These are phyloP conservation scores for Ramaria sp. DNA, from an alignment of 768 basidiomycete genomes.

Conservation along the genomic window DNA sequence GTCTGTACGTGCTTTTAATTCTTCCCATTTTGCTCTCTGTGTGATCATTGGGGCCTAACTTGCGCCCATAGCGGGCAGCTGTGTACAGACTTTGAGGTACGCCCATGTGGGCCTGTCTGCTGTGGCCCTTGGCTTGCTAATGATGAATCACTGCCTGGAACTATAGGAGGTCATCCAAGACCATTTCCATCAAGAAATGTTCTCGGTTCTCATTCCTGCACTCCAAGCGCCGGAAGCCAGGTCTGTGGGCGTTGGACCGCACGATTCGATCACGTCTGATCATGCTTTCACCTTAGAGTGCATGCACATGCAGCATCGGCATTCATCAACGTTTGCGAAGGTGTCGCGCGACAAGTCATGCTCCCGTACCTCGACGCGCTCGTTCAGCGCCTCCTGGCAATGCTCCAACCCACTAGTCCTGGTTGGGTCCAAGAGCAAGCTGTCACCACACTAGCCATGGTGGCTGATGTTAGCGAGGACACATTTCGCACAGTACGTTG, in stretches of 20 bases:
- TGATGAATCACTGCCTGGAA: not conserved
- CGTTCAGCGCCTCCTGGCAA: conserved; percentile 51
- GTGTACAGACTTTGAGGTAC: conserved; percentile 79
- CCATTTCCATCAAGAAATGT: conserved; percentile 54
- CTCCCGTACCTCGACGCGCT: conserved; percentile 72
- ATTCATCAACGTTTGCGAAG: conserved; percentile 86
- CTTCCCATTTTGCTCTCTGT: not conserved
- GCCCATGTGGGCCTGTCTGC: conserved; percentile 7
- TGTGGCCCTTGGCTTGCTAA: not conserved
- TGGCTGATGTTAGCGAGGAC: conserved; percentile 73
- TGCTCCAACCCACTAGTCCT: conserved; percentile 48
- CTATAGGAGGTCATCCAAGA: conserved; percentile 68
- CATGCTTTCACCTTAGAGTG: conserved; percentile 39
- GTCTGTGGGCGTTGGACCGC: conserved; percentile 25
- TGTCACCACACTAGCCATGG: conserved; percentile 81
- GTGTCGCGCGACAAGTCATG: conserved; percentile 63
- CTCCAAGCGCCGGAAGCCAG: conserved; percentile 67
- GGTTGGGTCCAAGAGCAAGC: conserved; percentile 80
- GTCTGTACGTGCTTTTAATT: conserved; percentile 42
- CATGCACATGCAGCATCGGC: conserved; percentile 83
- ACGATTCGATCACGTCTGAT: not conserved
- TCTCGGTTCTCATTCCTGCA: conserved; percentile 59
- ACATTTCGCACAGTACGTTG: conserved; percentile 58
- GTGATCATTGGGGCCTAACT: not conserved
- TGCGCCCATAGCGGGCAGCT: conserved; percentile 59